phyloP scores from a whole-genome alignment of 2,329 filamentous ascomycete genomes.

The Stagonosporopsis vannaccii region DNA sequence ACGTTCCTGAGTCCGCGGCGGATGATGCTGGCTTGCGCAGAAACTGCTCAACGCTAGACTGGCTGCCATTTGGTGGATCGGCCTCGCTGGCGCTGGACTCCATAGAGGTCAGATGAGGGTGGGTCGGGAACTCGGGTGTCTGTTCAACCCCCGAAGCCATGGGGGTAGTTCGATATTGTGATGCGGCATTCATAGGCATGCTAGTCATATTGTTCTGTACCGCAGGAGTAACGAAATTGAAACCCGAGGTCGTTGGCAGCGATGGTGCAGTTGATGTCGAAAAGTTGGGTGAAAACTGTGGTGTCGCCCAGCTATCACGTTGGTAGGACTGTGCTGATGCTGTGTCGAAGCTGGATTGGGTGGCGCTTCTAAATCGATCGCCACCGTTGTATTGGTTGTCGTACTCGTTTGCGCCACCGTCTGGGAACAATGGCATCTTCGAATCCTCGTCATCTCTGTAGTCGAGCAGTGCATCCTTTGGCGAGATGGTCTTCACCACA shows the following conservation, averaged over 20 bases:
- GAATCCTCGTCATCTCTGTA: constrained; percentile 77
- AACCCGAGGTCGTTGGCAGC: constrained; percentile 47
- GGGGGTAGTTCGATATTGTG: constrained; percentile 45
- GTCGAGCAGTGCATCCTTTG: constrained; percentile 88
- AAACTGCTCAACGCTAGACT: constrained; percentile 46
- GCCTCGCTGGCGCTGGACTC: constrained; percentile 67
- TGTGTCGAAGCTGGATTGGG: constrained; percentile 47
- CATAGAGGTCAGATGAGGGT: constrained; percentile 65
- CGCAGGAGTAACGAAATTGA: constrained; percentile 57
- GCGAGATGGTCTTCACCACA: constrained; percentile 84
- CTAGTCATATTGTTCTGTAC: constrained; percentile 43
- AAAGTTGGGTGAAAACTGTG: constrained; percentile 46
- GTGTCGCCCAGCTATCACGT: constrained; percentile 46
- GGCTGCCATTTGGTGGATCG: constrained; percentile 52
- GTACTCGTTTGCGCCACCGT: constrained; percentile 63
- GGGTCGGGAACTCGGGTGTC: constrained; percentile 66
- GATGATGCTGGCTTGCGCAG: constrained; percentile 67
- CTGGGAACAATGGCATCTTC: constrained; percentile 76
- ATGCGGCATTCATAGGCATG: constrained; percentile 42
- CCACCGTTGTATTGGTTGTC: constrained; percentile 53
- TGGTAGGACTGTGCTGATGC: constrained; percentile 44
- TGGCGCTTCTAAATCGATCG: constrained; percentile 49
- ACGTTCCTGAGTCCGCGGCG: constrained; percentile 82
- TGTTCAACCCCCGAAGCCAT: constrained; percentile 47
- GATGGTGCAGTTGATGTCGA: constrained; percentile 40